Conservation (phyloP, 1,284 basidiomycete genomes). For the Ustilago crameri region DNA sequence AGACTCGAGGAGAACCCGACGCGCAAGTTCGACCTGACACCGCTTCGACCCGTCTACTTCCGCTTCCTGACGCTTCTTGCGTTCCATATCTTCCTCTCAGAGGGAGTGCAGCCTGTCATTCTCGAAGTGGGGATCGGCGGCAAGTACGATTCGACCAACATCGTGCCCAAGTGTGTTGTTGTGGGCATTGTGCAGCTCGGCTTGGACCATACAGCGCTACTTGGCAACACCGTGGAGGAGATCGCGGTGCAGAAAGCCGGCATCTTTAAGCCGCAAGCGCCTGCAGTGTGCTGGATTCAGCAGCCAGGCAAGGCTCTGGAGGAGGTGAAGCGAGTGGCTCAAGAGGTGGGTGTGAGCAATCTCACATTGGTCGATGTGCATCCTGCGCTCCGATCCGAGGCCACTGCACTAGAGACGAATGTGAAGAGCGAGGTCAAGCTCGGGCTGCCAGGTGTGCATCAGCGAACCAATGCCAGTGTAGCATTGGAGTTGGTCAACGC, state of each 20-base stretch:
- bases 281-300: constrained; percentile 85
- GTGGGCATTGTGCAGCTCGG: constrained; percentile 92
- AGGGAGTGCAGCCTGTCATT: constrained; percentile 86
- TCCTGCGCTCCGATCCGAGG: constrained; percentile 21
- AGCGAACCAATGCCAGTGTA: constrained; percentile 87
- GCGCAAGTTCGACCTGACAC: constrained; percentile 69
- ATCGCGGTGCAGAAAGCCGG: constrained; percentile 97
- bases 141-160: constrained; percentile 93
- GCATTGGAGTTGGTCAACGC: constrained; percentile 80
- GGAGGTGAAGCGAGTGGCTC: constrained; percentile 77
- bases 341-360: constrained; percentile 72
- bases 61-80: constrained; percentile 91
- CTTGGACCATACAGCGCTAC: constrained; percentile 88
- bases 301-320: constrained; percentile 79
- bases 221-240: constrained; percentile 88
- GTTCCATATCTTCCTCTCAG: constrained; percentile 85
- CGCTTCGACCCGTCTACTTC: constrained; percentile 89
- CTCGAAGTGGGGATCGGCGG: constrained; percentile 98
- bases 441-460: constrained; percentile 90
- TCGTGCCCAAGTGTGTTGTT: constrained; percentile 87
- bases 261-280: constrained; percentile 90
- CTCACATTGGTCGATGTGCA: constrained; percentile 38
- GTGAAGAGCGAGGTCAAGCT: constrained; percentile 21
- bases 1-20: constrained; percentile 76
- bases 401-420: constrained; percentile 15